Conservation (phyloP, 768 basidiomycete species). For the Psilocybe azurescens region DNA sequence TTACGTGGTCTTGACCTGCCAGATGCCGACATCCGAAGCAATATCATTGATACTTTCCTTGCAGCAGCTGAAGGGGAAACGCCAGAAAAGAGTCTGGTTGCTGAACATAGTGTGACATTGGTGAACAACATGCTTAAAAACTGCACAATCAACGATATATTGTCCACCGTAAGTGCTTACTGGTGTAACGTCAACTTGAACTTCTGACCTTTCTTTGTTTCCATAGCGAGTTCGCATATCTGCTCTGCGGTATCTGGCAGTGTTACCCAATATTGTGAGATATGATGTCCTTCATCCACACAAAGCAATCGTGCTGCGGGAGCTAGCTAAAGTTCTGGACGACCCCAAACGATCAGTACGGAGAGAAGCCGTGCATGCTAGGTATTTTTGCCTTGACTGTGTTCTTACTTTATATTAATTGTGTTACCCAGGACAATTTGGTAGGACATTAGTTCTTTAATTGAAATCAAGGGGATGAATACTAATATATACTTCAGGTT, state of each 20-base stretch:
- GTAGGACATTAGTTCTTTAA: conserved; percentile 31
- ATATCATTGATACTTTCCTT: conserved; percentile 81
- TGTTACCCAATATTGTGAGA: conserved; percentile 76
- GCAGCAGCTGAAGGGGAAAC: conserved; percentile 68
- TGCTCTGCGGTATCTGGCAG: conserved; percentile 76
- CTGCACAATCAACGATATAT: conserved; percentile 51
- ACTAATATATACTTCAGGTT: conserved; percentile 46
- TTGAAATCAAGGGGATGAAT: conserved; percentile 1
- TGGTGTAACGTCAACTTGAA: background rate
- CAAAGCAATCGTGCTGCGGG: conserved; percentile 74
- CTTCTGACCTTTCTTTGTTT: background rate
- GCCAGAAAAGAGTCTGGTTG: conserved; percentile 51
- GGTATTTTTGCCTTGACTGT: conserved; percentile 32
- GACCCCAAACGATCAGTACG: conserved; percentile 89
- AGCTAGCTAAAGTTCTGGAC: conserved; percentile 79
- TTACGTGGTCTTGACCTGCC: conserved; percentile 84
- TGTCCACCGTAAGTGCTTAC: conserved; percentile 53
- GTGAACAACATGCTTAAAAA: conserved; percentile 76
- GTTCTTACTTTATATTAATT: conserved; percentile 1
- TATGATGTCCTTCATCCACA: conserved; percentile 85
- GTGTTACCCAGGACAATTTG: conserved; percentile 48
- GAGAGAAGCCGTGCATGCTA: conserved; percentile 87
- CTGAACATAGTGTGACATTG: conserved; percentile 75
- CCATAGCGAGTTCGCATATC: conserved; percentile 74
- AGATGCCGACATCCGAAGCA: conserved; percentile 72